Base-by-base conservation (phyloP, 2,329 filamentous ascomycete genomes). In the Stachybotrys echinatus region DNA sequence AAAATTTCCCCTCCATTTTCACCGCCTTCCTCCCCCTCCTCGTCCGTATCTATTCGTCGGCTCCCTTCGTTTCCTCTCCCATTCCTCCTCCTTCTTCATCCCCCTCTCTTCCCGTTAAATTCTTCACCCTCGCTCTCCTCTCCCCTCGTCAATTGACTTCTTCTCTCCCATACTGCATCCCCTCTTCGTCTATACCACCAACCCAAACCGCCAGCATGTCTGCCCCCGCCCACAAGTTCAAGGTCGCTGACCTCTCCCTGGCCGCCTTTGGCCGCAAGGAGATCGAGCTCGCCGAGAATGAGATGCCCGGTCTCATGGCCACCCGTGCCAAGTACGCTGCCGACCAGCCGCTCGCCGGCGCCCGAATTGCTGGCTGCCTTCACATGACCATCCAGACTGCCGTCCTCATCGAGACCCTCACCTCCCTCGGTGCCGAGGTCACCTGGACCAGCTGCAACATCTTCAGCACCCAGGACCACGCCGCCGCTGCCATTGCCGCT, bases 381-480 rank as follows among this genome's bases (percentile, higher is more conserved):
- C 92, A 96, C 87, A 96, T 96, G 92, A 97, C 94, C 72, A 97
- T 99, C 78, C 94, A 99, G 82, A 99, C 94, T 59, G 94, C 94
- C 64, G 94, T 99, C 69, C 87, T 99, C 67, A 99, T 99, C 75
- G 94, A 99, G 86, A 99, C 94, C 60, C 86, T 99, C 70, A 88
- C 82, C 66, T 80, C 87, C 62, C 90, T 99, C 66, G 94, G 94
- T 77, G 94, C 94, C 66, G 94, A 97, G 84, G 88, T 97, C 65
- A 99, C 94, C 70, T 97, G 94, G 94, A 88, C 92, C 55, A 94
- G 88, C 64, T 99, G 94, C 88, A 97, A 99, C 85, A 97, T 99
- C 76, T 99, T 96, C 87, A 94, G 88, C 72, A 97, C 92, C 64
- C 92, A 96, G 77, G 94, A 97, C 78, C 92, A 97, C 77, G 94